A percentile compares a stretch with the other conserved stretches of the same genome.
phyloP scores from a whole-genome alignment of 225 moss, liverwort and hornwort genomes.

The Climacium dendroides region DNA sequence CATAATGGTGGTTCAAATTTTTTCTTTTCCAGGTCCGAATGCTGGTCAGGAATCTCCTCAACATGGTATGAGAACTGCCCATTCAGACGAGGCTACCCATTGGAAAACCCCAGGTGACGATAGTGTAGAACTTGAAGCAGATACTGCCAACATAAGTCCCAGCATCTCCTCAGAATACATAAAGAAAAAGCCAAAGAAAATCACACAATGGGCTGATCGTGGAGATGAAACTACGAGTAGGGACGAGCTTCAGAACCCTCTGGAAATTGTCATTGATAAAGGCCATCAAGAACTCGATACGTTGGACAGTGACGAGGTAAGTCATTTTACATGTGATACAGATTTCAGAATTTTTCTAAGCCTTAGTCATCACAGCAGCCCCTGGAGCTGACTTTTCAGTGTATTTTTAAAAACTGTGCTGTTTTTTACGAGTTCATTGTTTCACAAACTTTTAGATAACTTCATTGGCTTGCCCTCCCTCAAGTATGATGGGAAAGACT shows the following conservation, averaged over 20 bases:
- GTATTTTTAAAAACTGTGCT: neutral
- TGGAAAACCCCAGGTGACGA: neutral
- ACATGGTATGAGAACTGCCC: neutral
- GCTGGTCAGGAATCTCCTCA: neutral
- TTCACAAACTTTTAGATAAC: neutral
- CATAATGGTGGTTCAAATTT: neutral
- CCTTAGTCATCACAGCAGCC: neutral
- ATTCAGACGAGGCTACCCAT: neutral
- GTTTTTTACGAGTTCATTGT: neutral
- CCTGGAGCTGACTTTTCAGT: neutral
- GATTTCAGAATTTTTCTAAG: neutral
- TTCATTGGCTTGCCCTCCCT: neutral
- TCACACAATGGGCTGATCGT: constrained; percentile 9
- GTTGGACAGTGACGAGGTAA: constrained; percentile 7
- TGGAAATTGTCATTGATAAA: constrained; percentile 44
- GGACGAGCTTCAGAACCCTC: neutral
- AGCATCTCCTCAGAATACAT: neutral
- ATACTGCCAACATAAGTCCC: neutral
- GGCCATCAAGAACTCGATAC: neutral
- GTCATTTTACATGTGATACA: neutral
- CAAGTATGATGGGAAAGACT: neutral
- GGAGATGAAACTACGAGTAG: neutral
- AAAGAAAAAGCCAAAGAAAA: neutral
- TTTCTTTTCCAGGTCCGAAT: constrained; percentile 7
- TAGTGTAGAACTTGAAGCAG: neutral